Conservation (phyloP, 805 yeast genomes). For the Ogataea minuta region DNA sequence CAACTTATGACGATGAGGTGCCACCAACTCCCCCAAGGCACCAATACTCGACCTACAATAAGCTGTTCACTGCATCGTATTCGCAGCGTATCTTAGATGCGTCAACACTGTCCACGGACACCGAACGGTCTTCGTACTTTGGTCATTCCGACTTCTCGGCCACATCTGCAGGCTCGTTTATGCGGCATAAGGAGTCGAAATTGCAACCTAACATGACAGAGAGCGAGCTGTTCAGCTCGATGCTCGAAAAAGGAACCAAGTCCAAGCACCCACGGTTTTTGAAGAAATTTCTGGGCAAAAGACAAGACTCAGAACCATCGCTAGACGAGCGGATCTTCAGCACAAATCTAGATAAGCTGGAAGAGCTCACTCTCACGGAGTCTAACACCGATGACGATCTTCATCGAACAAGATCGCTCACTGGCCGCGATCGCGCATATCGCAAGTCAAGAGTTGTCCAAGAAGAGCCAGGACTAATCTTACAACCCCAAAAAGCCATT, state of each 20-base stretch:
- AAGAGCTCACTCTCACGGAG: constrained; percentile 25
- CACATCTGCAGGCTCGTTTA: constrained; percentile 83
- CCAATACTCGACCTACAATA: constrained; percentile 14
- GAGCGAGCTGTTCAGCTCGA: constrained; percentile 35
- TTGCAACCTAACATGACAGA: constrained; percentile 23
- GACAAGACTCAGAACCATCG: constrained; percentile 30
- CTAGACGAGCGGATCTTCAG: constrained; percentile 35
- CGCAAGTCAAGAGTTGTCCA: constrained; percentile 65
- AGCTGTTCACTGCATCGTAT: constrained; percentile 23
- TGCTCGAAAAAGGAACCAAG: constrained; percentile 43
- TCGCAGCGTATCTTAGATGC: constrained; percentile 30
- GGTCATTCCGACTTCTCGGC: constrained; percentile 77
- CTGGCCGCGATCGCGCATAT: constrained; percentile 63
- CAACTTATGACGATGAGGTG: constrained; percentile 15
- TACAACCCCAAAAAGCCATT: constrained; percentile 57
- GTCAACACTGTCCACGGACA: constrained; percentile 35
- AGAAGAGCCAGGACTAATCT: constrained; percentile 56
- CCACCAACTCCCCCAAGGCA: constrained; percentile 43
- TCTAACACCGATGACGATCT: constrained; percentile 39
- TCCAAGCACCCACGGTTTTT: constrained; percentile 44
- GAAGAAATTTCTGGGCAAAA: constrained; percentile 40
- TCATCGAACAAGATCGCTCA: constrained; percentile 69
- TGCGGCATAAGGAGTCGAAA: constrained; percentile 55
- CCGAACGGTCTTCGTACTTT: constrained; percentile 42
- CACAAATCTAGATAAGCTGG: constrained; percentile 25